Evolutionary conservation across 78 protist genomes (phyloP).

Genomic region (Emiliania huxleyi): DNA sequence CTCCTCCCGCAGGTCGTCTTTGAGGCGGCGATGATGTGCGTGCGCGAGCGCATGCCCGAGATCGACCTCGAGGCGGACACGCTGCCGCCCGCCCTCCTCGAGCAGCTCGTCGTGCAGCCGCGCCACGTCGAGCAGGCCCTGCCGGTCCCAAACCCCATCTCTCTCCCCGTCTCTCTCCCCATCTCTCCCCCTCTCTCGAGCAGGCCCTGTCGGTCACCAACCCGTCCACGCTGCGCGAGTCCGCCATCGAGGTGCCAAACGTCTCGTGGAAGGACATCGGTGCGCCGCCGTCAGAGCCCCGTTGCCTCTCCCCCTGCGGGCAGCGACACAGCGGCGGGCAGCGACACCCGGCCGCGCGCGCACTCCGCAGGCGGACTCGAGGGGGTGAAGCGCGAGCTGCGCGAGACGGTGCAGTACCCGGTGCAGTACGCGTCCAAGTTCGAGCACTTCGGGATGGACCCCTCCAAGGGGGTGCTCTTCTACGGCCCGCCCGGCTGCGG

Average conservation of each 20-base stretch:
- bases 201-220: slow-evolving; percentile 87
- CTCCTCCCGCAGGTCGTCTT: neutral
- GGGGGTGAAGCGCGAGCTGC: neutral
- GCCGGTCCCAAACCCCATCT: slow-evolving; percentile 93
- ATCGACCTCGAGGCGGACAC: neutral
- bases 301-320: too few relatives aligned
- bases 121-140: slow-evolving; percentile 89
- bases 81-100: neutral
- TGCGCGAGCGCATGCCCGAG: neutral
- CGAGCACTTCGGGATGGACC: slow-evolving; percentile 96
- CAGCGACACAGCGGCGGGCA: too few relatives aligned
- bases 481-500: slow-evolving; percentile 99
- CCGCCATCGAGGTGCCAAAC: slow-evolving; percentile 98
- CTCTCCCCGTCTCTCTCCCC: slow-evolving; percentile 99
- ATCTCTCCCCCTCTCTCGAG: too few relatives aligned
- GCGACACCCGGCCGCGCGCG: too few relatives aligned
- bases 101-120: neutral
- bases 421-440: slow-evolving; percentile 98
- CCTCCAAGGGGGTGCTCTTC: slow-evolving; percentile 98
- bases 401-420: slow-evolving; percentile 97
- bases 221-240: slow-evolving; percentile 99
- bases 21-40: slow-evolving; percentile 17
- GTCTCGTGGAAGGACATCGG: slow-evolving; percentile 99
- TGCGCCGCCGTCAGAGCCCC: too few relatives aligned
- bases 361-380: too few relatives aligned